These are phyloP conservation scores for Erodium texanum DNA, from an alignment of 441 rosid species.

Conservation along the genomic window DNA sequence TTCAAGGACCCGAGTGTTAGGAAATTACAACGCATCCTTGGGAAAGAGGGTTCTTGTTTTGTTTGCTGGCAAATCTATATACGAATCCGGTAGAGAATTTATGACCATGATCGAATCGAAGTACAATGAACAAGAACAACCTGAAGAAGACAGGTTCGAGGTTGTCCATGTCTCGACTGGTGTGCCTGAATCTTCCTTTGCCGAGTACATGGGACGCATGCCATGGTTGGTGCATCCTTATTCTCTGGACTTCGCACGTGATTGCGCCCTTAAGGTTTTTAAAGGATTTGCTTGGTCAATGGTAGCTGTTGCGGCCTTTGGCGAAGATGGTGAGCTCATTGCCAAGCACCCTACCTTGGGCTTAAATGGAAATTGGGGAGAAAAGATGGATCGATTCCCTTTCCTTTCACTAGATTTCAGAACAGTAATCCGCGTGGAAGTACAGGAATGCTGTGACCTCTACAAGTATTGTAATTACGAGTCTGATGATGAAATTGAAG, in stretches of 20 bases:
- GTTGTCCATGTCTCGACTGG: neutral
- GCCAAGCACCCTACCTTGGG: neutral
- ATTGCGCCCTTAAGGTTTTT: neutral
- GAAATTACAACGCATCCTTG: too few relatives aligned
- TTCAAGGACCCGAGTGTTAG: too few relatives aligned
- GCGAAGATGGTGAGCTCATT: neutral
- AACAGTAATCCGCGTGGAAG: neutral
- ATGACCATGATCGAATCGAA: too few relatives aligned
- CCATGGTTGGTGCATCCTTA: neutral
- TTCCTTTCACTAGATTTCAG: neutral
- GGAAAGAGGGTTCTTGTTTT: too few relatives aligned
- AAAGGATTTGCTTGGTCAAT: too few relatives aligned
- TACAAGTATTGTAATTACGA: neutral
- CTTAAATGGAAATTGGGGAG: too few relatives aligned
- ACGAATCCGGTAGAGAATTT: too few relatives aligned
- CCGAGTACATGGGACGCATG: neutral
- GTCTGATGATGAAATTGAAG: too few relatives aligned
- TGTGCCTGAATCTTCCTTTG: too few relatives aligned
- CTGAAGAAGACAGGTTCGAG: neutral
- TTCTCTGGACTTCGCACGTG: neutral
- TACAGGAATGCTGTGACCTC: neutral
- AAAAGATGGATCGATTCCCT: neutral
- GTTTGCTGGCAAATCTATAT: too few relatives aligned
- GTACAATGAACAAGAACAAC: too few relatives aligned
- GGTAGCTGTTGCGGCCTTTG: neutral